Percentiles rank a stretch among this genome's conserved stretches.
phyloP scores from a whole-genome alignment of 139 green algal species.

The Chlorella ohadii region DNA sequence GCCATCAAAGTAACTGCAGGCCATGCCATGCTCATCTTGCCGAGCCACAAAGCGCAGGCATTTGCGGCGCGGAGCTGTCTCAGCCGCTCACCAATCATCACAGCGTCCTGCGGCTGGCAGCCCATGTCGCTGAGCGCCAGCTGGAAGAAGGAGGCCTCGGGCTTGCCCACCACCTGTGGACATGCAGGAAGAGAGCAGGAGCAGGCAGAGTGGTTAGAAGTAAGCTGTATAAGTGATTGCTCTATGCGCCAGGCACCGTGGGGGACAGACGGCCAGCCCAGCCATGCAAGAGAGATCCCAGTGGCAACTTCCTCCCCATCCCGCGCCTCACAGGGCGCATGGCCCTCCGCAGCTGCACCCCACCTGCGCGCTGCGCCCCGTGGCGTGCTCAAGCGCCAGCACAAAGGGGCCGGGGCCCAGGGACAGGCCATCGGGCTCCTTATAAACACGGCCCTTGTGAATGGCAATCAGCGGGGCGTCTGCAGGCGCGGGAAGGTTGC shows the following conservation, averaged over 20 bases:
- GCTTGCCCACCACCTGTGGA: slow-evolving; percentile 60
- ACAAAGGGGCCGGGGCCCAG: slow-evolving; percentile 54
- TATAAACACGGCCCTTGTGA: slow-evolving; percentile 38
- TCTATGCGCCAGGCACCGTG: too few species aligned
- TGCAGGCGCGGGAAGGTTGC: not conserved
- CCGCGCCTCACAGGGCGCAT: too few species aligned
- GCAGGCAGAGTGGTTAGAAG: not conserved
- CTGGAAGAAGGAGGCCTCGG: slow-evolving; percentile 48
- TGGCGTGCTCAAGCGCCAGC: slow-evolving; percentile 34
- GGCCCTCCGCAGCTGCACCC: too few species aligned
- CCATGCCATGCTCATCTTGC: too few species aligned
- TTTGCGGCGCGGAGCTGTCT: too few species aligned
- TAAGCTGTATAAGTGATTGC: too few species aligned
- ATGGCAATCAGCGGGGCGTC: slow-evolving; percentile 41
- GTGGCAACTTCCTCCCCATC: not conserved
- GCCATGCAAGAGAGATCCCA: not conserved
- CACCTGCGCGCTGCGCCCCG: slow-evolving; percentile 8
- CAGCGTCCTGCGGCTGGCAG: not conserved
- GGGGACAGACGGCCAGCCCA: too few species aligned
- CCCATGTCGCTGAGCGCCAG: slow-evolving; percentile 36
- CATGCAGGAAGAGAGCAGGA: not conserved
- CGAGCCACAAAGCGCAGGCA: too few species aligned
- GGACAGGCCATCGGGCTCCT: slow-evolving; percentile 44
- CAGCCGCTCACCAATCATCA: slow-evolving; percentile 36
- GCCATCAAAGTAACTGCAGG: too few species aligned